These are phyloP conservation scores for Calonectria naviculata DNA, from an alignment of 2,329 filamentous ascomycete genomes.

Conservation along the genomic window DNA sequence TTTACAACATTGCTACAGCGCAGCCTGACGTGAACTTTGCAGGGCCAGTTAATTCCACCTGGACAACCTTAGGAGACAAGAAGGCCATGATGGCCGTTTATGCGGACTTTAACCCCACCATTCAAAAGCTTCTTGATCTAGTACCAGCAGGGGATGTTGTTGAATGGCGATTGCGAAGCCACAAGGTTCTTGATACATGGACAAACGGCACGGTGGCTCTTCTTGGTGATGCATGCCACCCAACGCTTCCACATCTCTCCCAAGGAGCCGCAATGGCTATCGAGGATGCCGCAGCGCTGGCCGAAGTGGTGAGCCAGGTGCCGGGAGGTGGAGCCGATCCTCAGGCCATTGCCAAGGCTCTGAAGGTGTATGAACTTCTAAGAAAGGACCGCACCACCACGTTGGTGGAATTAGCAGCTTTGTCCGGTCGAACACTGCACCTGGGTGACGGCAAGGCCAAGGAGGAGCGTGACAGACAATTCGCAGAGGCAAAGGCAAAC, in stretches of 20 bases:
- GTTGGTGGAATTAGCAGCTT: not conserved
- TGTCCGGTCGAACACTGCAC: not conserved
- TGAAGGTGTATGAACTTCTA: not conserved
- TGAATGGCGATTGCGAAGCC: constrained; percentile 21
- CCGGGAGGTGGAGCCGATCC: not conserved
- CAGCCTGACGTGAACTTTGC: constrained; percentile 27
- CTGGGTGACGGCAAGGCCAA: not conserved
- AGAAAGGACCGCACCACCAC: not conserved
- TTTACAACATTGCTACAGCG: constrained; percentile 21
- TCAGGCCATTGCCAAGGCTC: not conserved
- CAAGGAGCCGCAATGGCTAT: not conserved
- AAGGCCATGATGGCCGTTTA: constrained; percentile 23
- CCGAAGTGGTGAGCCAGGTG: not conserved
- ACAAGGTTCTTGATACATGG: constrained; percentile 21
- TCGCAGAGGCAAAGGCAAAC: not conserved
- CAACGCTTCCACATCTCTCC: not conserved
- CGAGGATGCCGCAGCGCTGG: not conserved
- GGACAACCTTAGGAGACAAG: constrained; percentile 25
- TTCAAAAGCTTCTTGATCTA: constrained; percentile 8
- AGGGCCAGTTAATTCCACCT: constrained; percentile 14
- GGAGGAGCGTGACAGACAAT: not conserved
- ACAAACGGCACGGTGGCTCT: constrained; percentile 5
- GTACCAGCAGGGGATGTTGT: constrained; percentile 14
- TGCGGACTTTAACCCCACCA: constrained; percentile 18
- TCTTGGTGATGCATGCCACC: constrained; percentile 3